phyloP scores from a whole-genome alignment of 257 asterid species.

The Fraxinus quadrangulata region DNA sequence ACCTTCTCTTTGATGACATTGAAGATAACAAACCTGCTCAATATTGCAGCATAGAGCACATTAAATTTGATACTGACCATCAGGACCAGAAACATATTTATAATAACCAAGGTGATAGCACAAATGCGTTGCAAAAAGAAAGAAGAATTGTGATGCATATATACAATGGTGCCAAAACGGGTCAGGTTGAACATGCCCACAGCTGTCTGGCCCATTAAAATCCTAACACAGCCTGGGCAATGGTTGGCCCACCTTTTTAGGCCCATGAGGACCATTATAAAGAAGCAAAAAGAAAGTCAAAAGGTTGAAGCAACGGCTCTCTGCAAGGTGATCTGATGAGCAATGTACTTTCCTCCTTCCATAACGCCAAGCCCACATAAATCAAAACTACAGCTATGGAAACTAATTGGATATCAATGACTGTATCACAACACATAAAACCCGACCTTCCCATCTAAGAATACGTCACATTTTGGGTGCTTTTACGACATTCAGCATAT shows the following conservation, averaged over 20 bases:
- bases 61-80: background rate
- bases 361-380: background rate
- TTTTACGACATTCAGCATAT: background rate
- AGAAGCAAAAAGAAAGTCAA: background rate
- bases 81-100: background rate
- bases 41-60: background rate
- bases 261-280: too few relatives aligned
- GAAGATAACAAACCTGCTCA: constrained; percentile 25
- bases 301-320: background rate
- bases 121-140: background rate
- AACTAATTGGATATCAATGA: background rate
- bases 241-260: too few relatives aligned
- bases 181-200: background rate
- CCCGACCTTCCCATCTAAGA: background rate
- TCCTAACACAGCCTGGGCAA: background rate
- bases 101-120: background rate
- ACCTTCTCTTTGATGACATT: constrained; percentile 3
- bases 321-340: background rate
- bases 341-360: background rate
- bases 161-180: background rate
- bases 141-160: background rate
- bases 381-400: background rate
- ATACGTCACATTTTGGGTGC: background rate
- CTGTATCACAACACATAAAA: background rate
- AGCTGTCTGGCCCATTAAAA: background rate